These are phyloP conservation scores for Xylaria grammica DNA, from an alignment of 495 filamentous ascomycete genomes.

Conservation along the genomic window DNA sequence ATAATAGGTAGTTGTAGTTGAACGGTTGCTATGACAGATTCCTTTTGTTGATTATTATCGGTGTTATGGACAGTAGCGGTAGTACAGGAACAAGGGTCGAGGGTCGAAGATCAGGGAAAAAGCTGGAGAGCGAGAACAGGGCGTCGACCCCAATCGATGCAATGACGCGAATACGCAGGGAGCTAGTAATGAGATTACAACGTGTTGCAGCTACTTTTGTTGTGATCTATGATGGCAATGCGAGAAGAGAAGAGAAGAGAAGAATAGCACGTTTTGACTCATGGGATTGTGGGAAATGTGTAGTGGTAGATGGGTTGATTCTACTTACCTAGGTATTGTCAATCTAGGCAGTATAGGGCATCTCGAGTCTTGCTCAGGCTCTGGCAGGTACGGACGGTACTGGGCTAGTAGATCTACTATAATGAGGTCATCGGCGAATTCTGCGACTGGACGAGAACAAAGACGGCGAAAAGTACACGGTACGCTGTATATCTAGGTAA, in stretches of 20 bases:
- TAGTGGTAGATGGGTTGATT: not conserved
- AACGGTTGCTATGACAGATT: not conserved
- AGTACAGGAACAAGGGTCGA: slow-evolving; percentile 13
- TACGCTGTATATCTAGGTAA: no score
- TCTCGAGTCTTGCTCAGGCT: no score
- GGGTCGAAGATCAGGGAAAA: no score
- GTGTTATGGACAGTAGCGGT: slow-evolving; percentile 1
- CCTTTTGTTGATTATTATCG: slow-evolving; percentile 11
- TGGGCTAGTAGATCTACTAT: no score
- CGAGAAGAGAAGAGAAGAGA: not conserved
- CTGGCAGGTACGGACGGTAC: no score
- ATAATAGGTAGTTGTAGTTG: slow-evolving; percentile 3
- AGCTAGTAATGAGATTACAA: not conserved
- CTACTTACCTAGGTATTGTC: not conserved
- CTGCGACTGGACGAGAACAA: no score
- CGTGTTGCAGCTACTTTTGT: not conserved
- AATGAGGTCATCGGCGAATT: no score
- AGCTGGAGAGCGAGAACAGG: not conserved
- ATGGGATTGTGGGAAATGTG: not conserved
- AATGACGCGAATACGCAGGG: not conserved
- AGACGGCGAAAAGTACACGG: no score
- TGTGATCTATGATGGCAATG: slow-evolving; percentile 1
- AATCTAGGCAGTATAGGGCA: no score
- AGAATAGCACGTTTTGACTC: slow-evolving; percentile 1
- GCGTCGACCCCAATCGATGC: not conserved